Evolutionary conservation across 352 stramenopile genomes (phyloP), one percentile per base, ranked within the genome.

Genomic region (Pythium coloratum): DNA sequence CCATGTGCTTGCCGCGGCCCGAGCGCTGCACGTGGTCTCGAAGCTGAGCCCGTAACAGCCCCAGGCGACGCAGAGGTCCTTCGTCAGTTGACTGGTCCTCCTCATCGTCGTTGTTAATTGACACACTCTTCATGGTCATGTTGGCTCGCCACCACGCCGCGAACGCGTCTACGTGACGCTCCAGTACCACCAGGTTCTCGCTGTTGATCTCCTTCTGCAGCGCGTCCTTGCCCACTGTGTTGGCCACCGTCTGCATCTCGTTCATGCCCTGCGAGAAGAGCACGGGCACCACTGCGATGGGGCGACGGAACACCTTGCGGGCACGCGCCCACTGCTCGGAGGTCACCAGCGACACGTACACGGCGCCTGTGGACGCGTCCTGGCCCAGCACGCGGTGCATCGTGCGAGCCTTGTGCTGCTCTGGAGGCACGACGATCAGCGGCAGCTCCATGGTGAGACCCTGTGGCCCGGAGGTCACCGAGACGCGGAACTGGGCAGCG

Each of bases 231-330:
- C 88, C 85, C 1, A 94, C 88, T 0, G 89, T 91, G 64, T 98
- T 98, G 2, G 90, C 90, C 7, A 98, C 81, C 24, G 91, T 97
- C 73, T 97, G 91, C 80, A 96, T 94, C 68, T 97, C 93, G 77
- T 98, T 98, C 76, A 98, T 88, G 42, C 93, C 92, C 55, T 98
- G 88, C 2, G 84, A 93, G 63, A 95, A 95, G 9, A 95, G 70
- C 24, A 95, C 77, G 4, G 88, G 81, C 9, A 91, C 79, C n/a
- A 95, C 78, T 7, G 56, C 63, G 68, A 95, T 90, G 1, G 71
- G 62, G 24, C 75, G 74, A 55, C 78, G 72, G 36, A 94, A 86
- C 59, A 94, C 71, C 50, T 75, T 76, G n/a, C 89, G 82, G 1
- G 78, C 75, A 1, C 84, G 81, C 32, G 80, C 56, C 38, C 78